Evolutionary conservation across 2,329 filamentous ascomycete species (phyloP).

Genomic region (Sporothrix luriei): DNA sequence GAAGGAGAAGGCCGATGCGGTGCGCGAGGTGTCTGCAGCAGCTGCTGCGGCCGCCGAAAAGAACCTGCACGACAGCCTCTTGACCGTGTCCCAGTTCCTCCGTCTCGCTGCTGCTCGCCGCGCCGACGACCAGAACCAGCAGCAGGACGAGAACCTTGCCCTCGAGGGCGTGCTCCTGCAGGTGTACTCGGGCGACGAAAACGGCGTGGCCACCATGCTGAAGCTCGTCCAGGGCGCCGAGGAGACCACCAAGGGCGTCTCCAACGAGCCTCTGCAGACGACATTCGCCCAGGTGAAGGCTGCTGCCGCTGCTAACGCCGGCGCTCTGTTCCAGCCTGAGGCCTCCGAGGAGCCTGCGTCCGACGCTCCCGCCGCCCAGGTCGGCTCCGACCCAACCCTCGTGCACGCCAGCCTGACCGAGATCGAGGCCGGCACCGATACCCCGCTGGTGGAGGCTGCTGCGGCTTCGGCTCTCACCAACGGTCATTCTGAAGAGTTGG

Average conservation of each 20-base stretch:
- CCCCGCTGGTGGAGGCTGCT: constrained; percentile 13
- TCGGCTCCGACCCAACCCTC: constrained; percentile 66
- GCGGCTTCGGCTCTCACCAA: constrained; percentile 24
- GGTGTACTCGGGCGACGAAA: constrained; percentile 77
- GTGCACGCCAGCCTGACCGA: constrained; percentile 69
- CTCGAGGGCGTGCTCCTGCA: constrained; percentile 78
- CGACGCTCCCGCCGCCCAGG: constrained; percentile 39
- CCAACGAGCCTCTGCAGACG: constrained; percentile 65
- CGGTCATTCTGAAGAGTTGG: constrained; percentile 27
- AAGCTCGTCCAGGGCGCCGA: constrained; percentile 74
- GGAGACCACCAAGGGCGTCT: constrained; percentile 66
- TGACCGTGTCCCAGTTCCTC: constrained; percentile 77
- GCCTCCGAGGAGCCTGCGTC: constrained; percentile 42
- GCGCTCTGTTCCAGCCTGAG: constrained; percentile 42
- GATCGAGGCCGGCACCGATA: constrained; percentile 51
- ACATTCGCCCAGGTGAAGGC: constrained; percentile 67
- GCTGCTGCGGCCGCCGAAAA: constrained; percentile 57
- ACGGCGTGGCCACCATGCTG: constrained; percentile 72
- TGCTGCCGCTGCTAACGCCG: constrained; percentile 56
- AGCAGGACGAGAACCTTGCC: constrained; percentile 72
- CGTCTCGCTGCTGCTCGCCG: constrained; percentile 76
- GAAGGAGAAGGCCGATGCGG: constrained; percentile 57
- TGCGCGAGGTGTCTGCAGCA: constrained; percentile 59
- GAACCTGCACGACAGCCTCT: constrained; percentile 64
- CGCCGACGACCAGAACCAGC: constrained; percentile 66